These are phyloP conservation scores for Capsicum chinense DNA, from an alignment of 257 asterid genomes.

Conservation along the genomic window DNA sequence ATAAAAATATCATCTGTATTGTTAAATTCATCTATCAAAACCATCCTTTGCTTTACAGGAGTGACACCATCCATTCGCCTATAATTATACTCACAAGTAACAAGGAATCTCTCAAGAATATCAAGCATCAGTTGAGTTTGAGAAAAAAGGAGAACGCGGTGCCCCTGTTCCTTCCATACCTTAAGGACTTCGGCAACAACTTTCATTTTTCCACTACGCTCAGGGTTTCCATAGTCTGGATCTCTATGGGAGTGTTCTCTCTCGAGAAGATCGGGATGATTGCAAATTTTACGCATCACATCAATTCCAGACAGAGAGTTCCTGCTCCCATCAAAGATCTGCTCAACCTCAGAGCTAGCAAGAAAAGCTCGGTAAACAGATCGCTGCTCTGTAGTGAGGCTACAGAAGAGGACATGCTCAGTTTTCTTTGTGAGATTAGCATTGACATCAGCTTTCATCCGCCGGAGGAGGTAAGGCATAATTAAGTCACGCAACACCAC, in stretches of 20 bases:
- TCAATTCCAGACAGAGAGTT: constrained; percentile 93
- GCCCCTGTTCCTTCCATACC: constrained; percentile 96
- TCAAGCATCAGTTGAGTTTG: constrained; percentile 99
- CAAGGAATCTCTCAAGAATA: constrained; percentile 79
- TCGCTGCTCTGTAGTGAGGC: constrained; percentile 87
- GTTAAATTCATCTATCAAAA: constrained; percentile 90
- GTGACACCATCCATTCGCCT: constrained; percentile 98
- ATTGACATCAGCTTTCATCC: constrained; percentile 93
- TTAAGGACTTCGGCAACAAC: constrained; percentile 88
- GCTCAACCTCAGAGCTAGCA: constrained; percentile 97
- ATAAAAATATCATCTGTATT: constrained; percentile 75
- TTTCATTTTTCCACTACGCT: constrained; percentile 93
- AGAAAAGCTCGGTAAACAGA: constrained; percentile 94
- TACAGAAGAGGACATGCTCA: constrained; percentile 96
- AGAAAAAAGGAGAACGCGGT: constrained; percentile 90
- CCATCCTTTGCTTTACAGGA: constrained; percentile 90
- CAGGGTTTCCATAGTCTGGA: constrained; percentile 93
- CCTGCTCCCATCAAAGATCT: constrained; percentile 83
- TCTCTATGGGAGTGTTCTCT: constrained; percentile 80
- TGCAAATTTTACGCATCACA: constrained; percentile 96
- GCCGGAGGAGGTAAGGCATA: constrained; percentile 98
- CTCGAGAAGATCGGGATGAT: constrained; percentile 98
- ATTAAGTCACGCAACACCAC: constrained; percentile 94
- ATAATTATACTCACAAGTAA: constrained; percentile 57
- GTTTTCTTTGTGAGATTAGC: constrained; percentile 94